Conservation (phyloP, 495 filamentous ascomycete genomes). For the Penicillium argentinense region DNA sequence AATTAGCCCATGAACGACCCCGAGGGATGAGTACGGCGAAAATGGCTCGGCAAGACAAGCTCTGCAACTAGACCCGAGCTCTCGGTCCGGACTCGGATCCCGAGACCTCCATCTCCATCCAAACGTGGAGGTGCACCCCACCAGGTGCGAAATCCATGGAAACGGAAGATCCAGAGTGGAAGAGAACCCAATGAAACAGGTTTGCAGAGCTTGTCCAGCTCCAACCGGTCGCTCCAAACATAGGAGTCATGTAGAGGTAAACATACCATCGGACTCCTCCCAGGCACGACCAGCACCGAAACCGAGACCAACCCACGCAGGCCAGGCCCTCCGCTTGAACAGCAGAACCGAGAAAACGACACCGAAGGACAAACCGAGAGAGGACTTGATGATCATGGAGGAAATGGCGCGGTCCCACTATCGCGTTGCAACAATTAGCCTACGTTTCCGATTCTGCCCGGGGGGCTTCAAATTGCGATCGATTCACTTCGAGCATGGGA, state of each 20-base stretch:
- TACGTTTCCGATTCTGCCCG: slow-evolving; percentile 10
- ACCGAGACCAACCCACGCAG: slow-evolving; percentile 85
- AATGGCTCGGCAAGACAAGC: not conserved
- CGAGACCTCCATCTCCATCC: not conserved
- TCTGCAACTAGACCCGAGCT: not conserved
- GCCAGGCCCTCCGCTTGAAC: slow-evolving; percentile 97
- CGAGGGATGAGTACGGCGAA: no score
- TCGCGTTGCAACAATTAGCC: slow-evolving; percentile 18
- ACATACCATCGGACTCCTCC: slow-evolving; percentile 71
- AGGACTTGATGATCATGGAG: slow-evolving; percentile 91
- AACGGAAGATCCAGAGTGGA: no score
- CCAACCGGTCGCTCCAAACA: not conserved
- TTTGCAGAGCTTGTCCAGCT: not conserved
- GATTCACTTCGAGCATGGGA: not conserved
- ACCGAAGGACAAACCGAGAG: slow-evolving; percentile 91
- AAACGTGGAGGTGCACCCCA: no score
- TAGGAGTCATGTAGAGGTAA: slow-evolving; percentile 11
- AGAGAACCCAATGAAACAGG: no score
- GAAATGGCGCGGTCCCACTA: slow-evolving; percentile 99
- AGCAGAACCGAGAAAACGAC: slow-evolving; percentile 97
- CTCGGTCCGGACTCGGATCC: not conserved
- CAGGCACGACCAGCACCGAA: slow-evolving; percentile 96
- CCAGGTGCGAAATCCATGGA: no score
- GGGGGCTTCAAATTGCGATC: not conserved
- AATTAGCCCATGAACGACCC: not conserved